A percentile compares a stretch with the other conserved stretches of the same genome.
Evolutionary conservation across 164 flowering plant genomes (phyloP).

Genomic region (Berberis thunbergii): DNA sequence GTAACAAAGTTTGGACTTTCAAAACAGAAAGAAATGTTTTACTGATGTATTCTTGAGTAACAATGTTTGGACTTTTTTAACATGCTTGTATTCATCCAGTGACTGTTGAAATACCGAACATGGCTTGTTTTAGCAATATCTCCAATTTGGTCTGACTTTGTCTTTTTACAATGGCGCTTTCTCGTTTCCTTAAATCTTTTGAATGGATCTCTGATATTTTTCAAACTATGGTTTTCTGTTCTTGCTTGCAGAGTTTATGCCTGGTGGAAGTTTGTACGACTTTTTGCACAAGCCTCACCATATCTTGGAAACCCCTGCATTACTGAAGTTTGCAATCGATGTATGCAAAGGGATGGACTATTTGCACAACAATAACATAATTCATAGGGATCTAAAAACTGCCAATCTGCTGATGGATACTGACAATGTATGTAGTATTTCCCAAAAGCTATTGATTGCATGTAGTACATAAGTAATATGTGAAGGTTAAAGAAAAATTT

Average conservation of each 20-base stretch:
- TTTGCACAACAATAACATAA: slow-evolving; percentile 73
- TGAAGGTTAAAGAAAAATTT: too few species aligned
- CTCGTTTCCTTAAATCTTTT: too few species aligned
- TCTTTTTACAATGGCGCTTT: too few species aligned
- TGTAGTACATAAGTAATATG: background rate
- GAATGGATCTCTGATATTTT: background rate
- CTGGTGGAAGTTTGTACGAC: slow-evolving; percentile 89
- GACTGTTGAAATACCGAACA: too few species aligned
- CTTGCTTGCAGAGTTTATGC: slow-evolving; percentile 78
- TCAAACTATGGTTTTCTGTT: background rate
- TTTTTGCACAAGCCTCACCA: slow-evolving; percentile 67
- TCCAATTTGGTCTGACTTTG: too few species aligned
- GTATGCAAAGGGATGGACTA: slow-evolving; percentile 95
- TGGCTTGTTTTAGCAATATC: too few species aligned
- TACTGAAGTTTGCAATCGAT: slow-evolving; percentile 81
- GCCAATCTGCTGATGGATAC: slow-evolving; percentile 90
- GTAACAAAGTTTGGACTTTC: too few species aligned
- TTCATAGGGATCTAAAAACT: slow-evolving; percentile 93
- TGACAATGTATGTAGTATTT: slow-evolving; percentile 41
- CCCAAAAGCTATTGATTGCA: background rate
- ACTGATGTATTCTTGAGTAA: too few species aligned
- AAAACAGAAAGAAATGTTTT: too few species aligned
- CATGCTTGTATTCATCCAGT: too few species aligned
- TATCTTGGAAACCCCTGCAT: slow-evolving; percentile 42
- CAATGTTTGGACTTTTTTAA: too few species aligned